phyloP scores from a whole-genome alignment of 1,284 basidiomycete species.

The Trametes sp. region DNA sequence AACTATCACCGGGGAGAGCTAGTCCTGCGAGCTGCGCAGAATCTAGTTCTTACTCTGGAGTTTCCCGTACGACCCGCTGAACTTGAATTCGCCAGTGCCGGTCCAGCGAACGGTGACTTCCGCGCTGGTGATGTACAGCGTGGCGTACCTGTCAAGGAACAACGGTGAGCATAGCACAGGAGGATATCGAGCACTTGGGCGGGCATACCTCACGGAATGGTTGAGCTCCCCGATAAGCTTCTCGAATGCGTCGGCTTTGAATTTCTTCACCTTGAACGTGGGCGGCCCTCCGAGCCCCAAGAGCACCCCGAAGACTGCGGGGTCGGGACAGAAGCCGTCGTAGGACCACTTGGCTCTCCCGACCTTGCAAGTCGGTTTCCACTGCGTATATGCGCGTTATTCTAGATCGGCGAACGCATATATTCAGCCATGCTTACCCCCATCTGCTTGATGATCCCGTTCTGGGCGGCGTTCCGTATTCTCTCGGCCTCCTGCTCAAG shows the following conservation, averaged over 20 bases:
- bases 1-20: too few species aligned
- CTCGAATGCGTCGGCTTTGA: slow-evolving; percentile 51
- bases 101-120: slow-evolving; percentile 60
- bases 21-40: neutral
- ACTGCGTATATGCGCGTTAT: slow-evolving; percentile 43
- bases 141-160: slow-evolving; percentile 45
- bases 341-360: slow-evolving; percentile 60
- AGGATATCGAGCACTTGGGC: neutral
- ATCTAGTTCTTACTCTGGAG: slow-evolving; percentile 2
- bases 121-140: slow-evolving; percentile 49
- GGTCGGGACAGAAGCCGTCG: slow-evolving; percentile 61
- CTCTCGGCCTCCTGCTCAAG: slow-evolving; percentile 54
- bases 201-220: slow-evolving; percentile 38
- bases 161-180: neutral
- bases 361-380: slow-evolving; percentile 60
- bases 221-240: slow-evolving; percentile 44
- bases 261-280: slow-evolving; percentile 61
- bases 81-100: slow-evolving; percentile 59
- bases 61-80: slow-evolving; percentile 53
- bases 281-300: slow-evolving; percentile 56
- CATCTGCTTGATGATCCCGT: slow-evolving; percentile 66
- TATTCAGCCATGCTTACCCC: slow-evolving; percentile 40
- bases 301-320: slow-evolving; percentile 57
- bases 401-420: slow-evolving; percentile 10
- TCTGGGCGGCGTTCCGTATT: slow-evolving; percentile 51